phyloP scores from a whole-genome alignment of 495 filamentous ascomycete species.

The Penicillium cosmopolitanum region DNA sequence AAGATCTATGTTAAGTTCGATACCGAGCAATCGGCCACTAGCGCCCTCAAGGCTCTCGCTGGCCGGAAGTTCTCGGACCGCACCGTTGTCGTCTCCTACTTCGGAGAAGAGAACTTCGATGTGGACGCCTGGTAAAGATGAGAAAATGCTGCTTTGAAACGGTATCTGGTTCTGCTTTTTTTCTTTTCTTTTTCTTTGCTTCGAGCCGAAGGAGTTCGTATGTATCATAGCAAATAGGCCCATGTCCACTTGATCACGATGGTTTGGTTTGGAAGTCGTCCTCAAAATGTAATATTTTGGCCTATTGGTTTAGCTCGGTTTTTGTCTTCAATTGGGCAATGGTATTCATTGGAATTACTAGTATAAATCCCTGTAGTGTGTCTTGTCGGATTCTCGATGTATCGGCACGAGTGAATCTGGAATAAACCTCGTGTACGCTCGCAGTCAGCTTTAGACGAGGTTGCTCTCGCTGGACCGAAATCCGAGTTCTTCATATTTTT shows the following conservation, averaged over 20 bases:
- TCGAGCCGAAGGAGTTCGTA: constrained; percentile 19
- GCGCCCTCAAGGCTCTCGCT: constrained; percentile 82
- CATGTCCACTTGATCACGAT: constrained; percentile 32
- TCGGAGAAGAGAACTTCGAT: constrained; percentile 63
- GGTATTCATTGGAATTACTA: not conserved
- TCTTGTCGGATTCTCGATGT: no score
- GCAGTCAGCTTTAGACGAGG: no score
- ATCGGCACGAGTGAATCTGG: no score
- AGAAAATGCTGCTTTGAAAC: not conserved
- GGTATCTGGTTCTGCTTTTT: constrained; percentile 5
- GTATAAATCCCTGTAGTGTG: no score
- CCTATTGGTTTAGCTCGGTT: not conserved
- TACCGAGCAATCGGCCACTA: constrained; percentile 73
- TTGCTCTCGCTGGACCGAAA: no score
- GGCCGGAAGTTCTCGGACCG: constrained; percentile 94
- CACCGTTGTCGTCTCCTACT: constrained; percentile 95
- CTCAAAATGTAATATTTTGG: constrained; percentile 15
- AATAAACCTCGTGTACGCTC: no score
- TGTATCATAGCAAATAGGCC: constrained; percentile 31
- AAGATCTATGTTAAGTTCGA: constrained; percentile 98
- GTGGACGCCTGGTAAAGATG: constrained; percentile 31
- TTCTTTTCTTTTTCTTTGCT: constrained; percentile 17
- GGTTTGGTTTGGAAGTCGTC: constrained; percentile 36
- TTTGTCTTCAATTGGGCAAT: not conserved
- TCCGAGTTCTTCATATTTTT: no score